Evolutionary conservation across 208 protist species (phyloP), one percentile per base, ranked within the genome.

Genomic region (Trypanosoma rangeli): DNA sequence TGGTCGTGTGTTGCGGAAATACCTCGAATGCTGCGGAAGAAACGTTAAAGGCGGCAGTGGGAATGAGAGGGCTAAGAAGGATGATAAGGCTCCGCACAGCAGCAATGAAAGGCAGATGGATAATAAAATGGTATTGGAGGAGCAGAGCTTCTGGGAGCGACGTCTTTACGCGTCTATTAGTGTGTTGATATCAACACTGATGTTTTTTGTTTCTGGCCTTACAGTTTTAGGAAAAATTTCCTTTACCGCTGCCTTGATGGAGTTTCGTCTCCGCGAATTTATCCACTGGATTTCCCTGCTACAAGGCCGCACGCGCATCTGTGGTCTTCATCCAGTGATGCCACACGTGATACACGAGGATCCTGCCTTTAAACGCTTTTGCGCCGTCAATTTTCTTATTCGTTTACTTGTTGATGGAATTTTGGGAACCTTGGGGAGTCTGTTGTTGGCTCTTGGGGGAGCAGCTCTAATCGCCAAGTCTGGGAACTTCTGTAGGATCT

Each of bases 311-410:
- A 91, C 78, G 55, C 42, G 61, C 42, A 64, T 87, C 24, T 95
- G 90, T 60, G 88, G 86, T 5, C 79, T 96, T 46, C 88, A 96
- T 61, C 91, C 91, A 16, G 77, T 81, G 18, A 66, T 94, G 44
- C 86, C 87, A 12, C 85, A 93, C 72, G n/a, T 70, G n/a, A 52
- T 71, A 58, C 66, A 82, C 29, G 28, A 67, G 24, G 71, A 76
- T 55, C 53, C 74, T 63, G 57, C 62, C 2, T 49, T 74, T 12
- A 74, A 79, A 20, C 74, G 76, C 26, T 82, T 92, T 59, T 94
- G 91, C 75, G 73, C 77, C 54, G 72, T 79, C 24, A 78, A 78
- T 66, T 94, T 87, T 68, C 5, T 90, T 15, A 63, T 76, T 20
- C 86, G 85, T 52, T 64, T 79, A n/a, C 60, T 90, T n/a, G 68